These are phyloP conservation scores for Pseudogymnoascus sp. DNA, from an alignment of 2,329 filamentous ascomycete species.

Conservation along the genomic window DNA sequence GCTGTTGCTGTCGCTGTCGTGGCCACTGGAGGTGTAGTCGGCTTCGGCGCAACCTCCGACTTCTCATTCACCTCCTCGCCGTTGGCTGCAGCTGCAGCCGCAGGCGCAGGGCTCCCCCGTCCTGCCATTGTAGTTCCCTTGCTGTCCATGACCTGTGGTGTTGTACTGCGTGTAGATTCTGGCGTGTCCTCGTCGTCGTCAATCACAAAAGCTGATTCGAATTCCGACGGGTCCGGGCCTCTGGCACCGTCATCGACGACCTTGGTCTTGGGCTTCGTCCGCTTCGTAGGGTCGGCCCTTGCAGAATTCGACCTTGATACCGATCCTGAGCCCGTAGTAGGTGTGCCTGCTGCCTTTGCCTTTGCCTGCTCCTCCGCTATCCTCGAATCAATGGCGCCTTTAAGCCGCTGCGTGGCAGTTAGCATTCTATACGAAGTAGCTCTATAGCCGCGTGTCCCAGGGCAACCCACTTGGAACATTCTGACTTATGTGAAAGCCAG, in stretches of 20 bases:
- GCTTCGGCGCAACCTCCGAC: constrained; percentile 14
- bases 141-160: constrained; percentile 44
- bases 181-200: constrained; percentile 62
- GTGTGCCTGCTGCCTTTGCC: constrained; percentile 34
- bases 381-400: constrained; percentile 75
- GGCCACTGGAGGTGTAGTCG: constrained; percentile 6
- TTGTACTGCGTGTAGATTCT: constrained; percentile 49
- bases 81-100: constrained; percentile 17
- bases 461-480: constrained; percentile 27
- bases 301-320: constrained; percentile 37
- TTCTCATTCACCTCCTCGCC: constrained; percentile 23
- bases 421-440: neutral
- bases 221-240: constrained; percentile 72
- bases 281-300: constrained; percentile 14
- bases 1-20: neutral
- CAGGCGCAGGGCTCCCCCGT: constrained; percentile 19
- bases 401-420: constrained; percentile 53
- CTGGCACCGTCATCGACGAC: constrained; percentile 17
- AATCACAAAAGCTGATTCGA: constrained; percentile 77
- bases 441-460: neutral
- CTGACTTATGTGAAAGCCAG: constrained; percentile 7
- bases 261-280: constrained; percentile 22
- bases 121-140: constrained; percentile 20
- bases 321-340: constrained; percentile 35
- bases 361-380: constrained; percentile 89